Base-by-base conservation (phyloP, 1,284 basidiomycete genomes). In the Tetrapyrgos nigripes region DNA sequence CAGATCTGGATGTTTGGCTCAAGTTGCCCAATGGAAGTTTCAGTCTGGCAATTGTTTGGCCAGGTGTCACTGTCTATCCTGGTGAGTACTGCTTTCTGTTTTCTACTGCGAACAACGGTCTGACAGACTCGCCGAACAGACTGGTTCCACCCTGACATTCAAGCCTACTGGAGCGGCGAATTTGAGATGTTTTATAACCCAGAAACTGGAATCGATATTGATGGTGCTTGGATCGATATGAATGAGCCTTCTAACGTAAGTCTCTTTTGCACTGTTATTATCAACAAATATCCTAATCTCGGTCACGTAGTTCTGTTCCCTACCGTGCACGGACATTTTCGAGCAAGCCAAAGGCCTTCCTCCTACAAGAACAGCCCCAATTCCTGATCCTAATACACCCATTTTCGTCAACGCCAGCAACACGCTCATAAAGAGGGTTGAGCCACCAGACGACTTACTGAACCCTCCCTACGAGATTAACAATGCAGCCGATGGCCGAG, bases 161-260 rank as follows among this genome's bases (percentile, higher is more conserved):
- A 82, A 63, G 68, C 76, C n/a, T 86, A 79, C 70, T 91, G 89
- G 89, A 81, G 73, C 11, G 79, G 76, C 48, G 87, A 91, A 67
- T 89, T 89, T 61, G 64, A 73, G 23, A 59, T 75, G 8, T 91
- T 91, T 75, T 91, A 87, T 68, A 76, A 77, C 64, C 77, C 83
- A 0, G 63, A 76, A 6, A 80, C 73, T 1, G 88, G 87, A 3
- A 62, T 88, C 19, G 85, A 89, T 61, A 86, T 89, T 33, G 88
- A 89, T 63, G 88, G 87, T 13, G 80, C 79, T 13, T 89, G 87
- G 88, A 88, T 89, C 40, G 87, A 89, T 64, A 89, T 89, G 87
- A 89, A 89, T 67, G 88, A 89, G 61, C 86, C 88, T 11, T 70
- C 86, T 3, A 88, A 81, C 62, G 85, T 86, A 63, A 21, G 78